Conservation (phyloP, 345 rosid genomes). For the Triadica sebifera region DNA sequence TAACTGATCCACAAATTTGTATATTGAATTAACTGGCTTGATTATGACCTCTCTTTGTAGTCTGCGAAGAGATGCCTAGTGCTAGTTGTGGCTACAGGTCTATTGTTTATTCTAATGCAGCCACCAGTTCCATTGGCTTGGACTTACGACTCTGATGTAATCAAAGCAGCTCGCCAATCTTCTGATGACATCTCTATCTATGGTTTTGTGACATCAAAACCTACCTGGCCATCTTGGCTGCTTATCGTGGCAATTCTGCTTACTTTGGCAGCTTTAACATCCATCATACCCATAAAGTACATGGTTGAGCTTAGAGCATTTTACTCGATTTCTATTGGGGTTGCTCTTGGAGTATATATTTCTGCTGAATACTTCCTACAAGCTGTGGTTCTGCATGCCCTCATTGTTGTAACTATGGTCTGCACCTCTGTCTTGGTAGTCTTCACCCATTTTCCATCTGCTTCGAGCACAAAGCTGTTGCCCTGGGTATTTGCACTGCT, state of each 20-base stretch:
- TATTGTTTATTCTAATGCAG: conserved; percentile 86
- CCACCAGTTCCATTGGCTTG: conserved; percentile 86
- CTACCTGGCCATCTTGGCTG: conserved; percentile 99
- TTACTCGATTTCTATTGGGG: conserved; percentile 78
- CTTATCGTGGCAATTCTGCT: conserved; percentile 80
- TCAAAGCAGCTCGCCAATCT: conserved; percentile 85
- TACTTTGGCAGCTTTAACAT: conserved; percentile 80
- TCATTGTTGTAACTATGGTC: conserved; percentile 77
- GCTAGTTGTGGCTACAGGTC: conserved; percentile 84
- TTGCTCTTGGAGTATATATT: conserved; percentile 89
- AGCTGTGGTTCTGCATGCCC: conserved; percentile 82
- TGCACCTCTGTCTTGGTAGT: conserved; percentile 84
- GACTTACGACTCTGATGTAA: conserved; percentile 79
- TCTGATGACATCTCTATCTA: conserved; percentile 95
- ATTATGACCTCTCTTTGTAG: conserved; percentile 41
- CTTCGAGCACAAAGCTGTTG: conserved; percentile 90
- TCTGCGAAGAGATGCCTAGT: conserved; percentile 88
- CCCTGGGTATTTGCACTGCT: conserved; percentile 97
- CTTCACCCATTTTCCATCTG: conserved; percentile 97
- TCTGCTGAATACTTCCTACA: conserved; percentile 98
- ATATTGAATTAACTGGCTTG: neutral
- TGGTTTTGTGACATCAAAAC: conserved; percentile 86
- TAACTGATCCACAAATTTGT: neutral
- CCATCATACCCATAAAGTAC: conserved; percentile 83
- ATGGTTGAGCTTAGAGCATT: conserved; percentile 80